Conservation (phyloP, 495 filamentous ascomycete genomes). For the Thermothielavioides terrestris region DNA sequence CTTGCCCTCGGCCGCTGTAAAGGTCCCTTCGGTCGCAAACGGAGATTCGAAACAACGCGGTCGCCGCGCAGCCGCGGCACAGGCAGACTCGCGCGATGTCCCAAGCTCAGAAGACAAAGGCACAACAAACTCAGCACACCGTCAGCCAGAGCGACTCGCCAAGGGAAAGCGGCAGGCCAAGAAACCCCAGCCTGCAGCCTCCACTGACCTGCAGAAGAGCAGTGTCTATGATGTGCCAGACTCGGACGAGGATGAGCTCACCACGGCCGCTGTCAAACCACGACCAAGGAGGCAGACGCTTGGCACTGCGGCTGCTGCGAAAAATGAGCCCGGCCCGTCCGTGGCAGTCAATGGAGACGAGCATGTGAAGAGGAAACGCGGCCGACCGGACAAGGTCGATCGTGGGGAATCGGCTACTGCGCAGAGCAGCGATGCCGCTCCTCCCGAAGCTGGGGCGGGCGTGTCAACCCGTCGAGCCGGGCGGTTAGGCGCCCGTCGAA, state of each 20-base stretch:
- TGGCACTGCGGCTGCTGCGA: background rate
- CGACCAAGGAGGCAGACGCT: background rate
- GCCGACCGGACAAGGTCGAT: slow-evolving; percentile 10
- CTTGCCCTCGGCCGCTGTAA: background rate
- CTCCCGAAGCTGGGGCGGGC: slow-evolving; percentile 4
- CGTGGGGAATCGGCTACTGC: slow-evolving; percentile 3
- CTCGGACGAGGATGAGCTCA: slow-evolving; percentile 31
- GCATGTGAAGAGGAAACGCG: slow-evolving; percentile 15
- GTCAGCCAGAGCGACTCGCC: too few species aligned
- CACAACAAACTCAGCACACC: slow-evolving; percentile 3
- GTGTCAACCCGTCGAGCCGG: background rate
- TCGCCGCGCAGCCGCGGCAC: background rate
- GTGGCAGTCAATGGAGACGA: slow-evolving; percentile 3
- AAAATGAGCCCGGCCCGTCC: background rate
- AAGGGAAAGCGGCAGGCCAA: slow-evolving; percentile 4
- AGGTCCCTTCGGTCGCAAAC: too few species aligned
- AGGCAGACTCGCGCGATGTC: slow-evolving; percentile 9
- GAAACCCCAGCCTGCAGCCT: background rate
- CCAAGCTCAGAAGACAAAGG: slow-evolving; percentile 21
- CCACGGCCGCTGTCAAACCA: background rate
- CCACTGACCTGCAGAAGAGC: background rate
- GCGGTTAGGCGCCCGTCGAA: background rate
- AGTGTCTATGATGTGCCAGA: slow-evolving; percentile 37
- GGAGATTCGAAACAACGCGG: too few species aligned
- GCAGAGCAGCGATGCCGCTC: background rate